Evolutionary conservation across 306 rosid genomes (phyloP).

Genomic region (Phaseolus lunatus): DNA sequence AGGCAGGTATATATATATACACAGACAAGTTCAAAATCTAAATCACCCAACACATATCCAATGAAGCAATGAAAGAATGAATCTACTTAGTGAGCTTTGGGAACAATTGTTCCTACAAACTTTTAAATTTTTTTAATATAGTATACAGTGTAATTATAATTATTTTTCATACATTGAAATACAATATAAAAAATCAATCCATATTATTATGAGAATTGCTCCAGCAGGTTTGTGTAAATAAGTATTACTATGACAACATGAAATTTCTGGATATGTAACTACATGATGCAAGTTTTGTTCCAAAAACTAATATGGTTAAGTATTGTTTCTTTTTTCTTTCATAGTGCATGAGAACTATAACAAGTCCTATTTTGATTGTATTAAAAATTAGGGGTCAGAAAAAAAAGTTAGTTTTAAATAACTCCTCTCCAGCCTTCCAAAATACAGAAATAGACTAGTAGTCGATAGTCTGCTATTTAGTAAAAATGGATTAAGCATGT

Average conservation of each 20-base stretch:
- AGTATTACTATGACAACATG: too few relatives aligned
- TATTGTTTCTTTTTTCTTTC: not conserved
- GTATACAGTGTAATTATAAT: too few relatives aligned
- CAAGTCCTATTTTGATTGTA: not conserved
- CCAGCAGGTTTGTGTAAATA: too few relatives aligned
- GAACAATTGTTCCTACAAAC: too few relatives aligned
- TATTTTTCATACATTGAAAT: too few relatives aligned
- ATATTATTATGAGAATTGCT: too few relatives aligned
- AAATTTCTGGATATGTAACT: too few relatives aligned
- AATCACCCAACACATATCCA: not conserved
- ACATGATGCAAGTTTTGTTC: not conserved
- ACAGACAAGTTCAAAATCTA: constrained; percentile 22
- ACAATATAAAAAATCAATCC: too few relatives aligned
- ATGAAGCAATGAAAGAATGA: too few relatives aligned
- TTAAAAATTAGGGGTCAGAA: not conserved
- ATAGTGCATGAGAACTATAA: not conserved
- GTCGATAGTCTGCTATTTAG: not conserved
- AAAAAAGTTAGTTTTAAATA: not conserved
- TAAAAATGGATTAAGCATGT: not conserved
- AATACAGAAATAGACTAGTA: not conserved
- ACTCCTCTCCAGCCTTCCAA: not conserved
- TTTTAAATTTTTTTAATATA: too few relatives aligned
- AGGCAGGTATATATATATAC: constrained; percentile 79
- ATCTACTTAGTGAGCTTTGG: too few relatives aligned
- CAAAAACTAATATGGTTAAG: not conserved